Base-by-base conservation (phyloP, 2,329 filamentous ascomycete genomes). In the Phaeophleospora eucalypticola region DNA sequence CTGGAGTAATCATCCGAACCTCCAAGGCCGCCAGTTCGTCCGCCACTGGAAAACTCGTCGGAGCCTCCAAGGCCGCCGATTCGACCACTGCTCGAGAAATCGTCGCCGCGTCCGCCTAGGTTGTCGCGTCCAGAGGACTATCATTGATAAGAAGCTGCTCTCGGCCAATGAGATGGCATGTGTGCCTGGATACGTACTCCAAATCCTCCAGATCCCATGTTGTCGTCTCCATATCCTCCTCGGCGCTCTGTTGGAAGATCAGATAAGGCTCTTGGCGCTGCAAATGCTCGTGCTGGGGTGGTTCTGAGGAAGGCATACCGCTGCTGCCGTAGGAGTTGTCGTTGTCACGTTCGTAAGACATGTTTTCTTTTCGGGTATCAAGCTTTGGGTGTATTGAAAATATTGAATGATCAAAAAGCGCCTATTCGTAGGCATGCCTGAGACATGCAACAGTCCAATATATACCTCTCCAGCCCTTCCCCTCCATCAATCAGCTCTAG, bases 161-260 rank as follows among this genome's bases (percentile, higher is more conserved):
- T 37, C 20, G 12, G 9, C 34, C 33, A 44, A 19, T 37, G n/a
- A 21, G 21, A 2, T 14, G 18, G 45, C n/a, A n/a, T n/a, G n/a
- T n/a, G n/a, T 12, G 14, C 16, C 19, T 8, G 8, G 18, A 19
- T 41, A 51, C 49, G 35, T 51, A 51, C 51, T 20, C 44, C 46
- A 32, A 34, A 46, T 10, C 45, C 43, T 24, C 42, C 46, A 36
- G 49, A 45, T 14, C 29, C 20, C 17, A 32, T 33, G 35, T 27
- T 24, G 21, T 36, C 43, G 27, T 39, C 24, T 29, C 41, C 32
- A 36, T 7, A 29, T 12, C 32, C 41, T n/a, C 41, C 41, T 45
- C 39, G 43, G 43, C 42, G 34, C 6, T 24, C 43, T 45, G 35
- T 19, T 17, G 33, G 7, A 39, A 17, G 16, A 8, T 45, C 36